phyloP scores from a whole-genome alignment of 768 basidiomycete genomes.

The Naematelia aurantialba region DNA sequence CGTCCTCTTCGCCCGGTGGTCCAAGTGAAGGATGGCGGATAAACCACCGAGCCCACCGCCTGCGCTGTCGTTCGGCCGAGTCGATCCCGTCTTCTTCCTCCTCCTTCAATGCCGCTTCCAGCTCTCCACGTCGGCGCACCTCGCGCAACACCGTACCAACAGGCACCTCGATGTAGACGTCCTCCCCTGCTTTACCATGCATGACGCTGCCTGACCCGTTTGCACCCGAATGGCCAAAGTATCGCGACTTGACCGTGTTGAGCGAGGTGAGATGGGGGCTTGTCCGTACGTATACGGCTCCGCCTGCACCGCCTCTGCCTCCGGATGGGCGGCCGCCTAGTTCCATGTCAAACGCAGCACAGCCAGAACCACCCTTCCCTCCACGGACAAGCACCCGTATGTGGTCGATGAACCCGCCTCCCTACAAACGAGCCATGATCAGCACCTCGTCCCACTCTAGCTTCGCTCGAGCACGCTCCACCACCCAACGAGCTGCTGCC shows the following conservation, averaged over 20 bases:
- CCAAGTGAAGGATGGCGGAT: slow-evolving; percentile 22
- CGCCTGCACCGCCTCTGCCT: slow-evolving; percentile 85
- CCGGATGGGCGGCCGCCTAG: slow-evolving; percentile 86
- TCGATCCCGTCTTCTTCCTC: slow-evolving; percentile 48
- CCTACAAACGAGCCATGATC: slow-evolving; percentile 52
- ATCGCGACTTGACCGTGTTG: slow-evolving; percentile 64
- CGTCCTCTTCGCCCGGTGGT: slow-evolving; percentile 54
- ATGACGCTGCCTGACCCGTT: slow-evolving; percentile 82
- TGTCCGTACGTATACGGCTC: slow-evolving; percentile 78
- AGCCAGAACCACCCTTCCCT: slow-evolving; percentile 86
- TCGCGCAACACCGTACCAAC: slow-evolving; percentile 85
- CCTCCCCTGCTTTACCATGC: slow-evolving; percentile 71
- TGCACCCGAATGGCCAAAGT: slow-evolving; percentile 64
- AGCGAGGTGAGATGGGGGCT: slow-evolving; percentile 74
- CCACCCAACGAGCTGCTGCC: background rate
- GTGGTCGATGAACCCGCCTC: slow-evolving; percentile 76
- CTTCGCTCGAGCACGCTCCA: too few species aligned
- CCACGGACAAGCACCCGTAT: slow-evolving; percentile 71
- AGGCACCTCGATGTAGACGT: slow-evolving; percentile 75
- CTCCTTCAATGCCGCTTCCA: slow-evolving; percentile 60
- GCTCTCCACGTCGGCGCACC: slow-evolving; percentile 63
- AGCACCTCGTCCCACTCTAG: background rate
- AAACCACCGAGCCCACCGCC: slow-evolving; percentile 33
- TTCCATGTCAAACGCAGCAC: slow-evolving; percentile 83
- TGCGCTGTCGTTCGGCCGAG: background rate